Conservation (phyloP, 2,329 filamentous ascomycete genomes). For the Pleomassaria siparia region DNA sequence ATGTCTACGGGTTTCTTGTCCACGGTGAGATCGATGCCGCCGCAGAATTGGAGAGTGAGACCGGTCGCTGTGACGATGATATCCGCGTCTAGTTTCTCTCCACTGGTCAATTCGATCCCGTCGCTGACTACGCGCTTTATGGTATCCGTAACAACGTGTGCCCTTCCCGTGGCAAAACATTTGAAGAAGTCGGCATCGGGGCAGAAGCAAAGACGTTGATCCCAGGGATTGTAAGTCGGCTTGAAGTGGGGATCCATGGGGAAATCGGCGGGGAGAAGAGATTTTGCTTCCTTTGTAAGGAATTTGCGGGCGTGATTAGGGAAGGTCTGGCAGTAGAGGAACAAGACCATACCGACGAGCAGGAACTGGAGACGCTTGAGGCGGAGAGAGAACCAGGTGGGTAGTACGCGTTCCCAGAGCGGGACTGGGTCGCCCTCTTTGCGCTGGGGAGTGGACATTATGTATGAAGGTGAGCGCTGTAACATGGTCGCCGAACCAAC, state of each 20-base stretch:
- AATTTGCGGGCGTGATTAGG: constrained; percentile 53
- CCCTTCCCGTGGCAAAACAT: constrained; percentile 53
- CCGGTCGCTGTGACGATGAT: constrained; percentile 68
- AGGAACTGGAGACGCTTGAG: constrained; percentile 57
- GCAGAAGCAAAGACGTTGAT: constrained; percentile 75
- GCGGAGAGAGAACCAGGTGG: constrained; percentile 49
- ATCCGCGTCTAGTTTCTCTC: constrained; percentile 56
- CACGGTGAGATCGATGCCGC: constrained; percentile 53
- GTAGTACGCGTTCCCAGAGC: constrained; percentile 45
- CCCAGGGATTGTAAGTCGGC: constrained; percentile 56
- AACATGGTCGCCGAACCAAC: constrained; percentile 71
- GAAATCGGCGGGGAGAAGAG: constrained; percentile 54
- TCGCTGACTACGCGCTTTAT: constrained; percentile 54
- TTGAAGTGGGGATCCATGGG: constrained; percentile 50
- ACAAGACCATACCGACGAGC: constrained; percentile 51
- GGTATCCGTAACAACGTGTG: constrained; percentile 57
- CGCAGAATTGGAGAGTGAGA: constrained; percentile 58
- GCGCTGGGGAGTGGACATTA: constrained; percentile 57
- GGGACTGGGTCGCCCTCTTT: constrained; percentile 42
- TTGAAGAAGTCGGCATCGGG: constrained; percentile 62
- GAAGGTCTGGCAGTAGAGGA: constrained; percentile 55
- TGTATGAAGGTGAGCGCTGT: constrained; percentile 70
- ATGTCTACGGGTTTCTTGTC: constrained; percentile 53
- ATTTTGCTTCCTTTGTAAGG: constrained; percentile 50
- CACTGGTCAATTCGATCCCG: constrained; percentile 52